Evolutionary conservation across 169 alveolate genomes (phyloP), one percentile per base, ranked within the genome.

Genomic region (Plasmodium cynomolgi): DNA sequence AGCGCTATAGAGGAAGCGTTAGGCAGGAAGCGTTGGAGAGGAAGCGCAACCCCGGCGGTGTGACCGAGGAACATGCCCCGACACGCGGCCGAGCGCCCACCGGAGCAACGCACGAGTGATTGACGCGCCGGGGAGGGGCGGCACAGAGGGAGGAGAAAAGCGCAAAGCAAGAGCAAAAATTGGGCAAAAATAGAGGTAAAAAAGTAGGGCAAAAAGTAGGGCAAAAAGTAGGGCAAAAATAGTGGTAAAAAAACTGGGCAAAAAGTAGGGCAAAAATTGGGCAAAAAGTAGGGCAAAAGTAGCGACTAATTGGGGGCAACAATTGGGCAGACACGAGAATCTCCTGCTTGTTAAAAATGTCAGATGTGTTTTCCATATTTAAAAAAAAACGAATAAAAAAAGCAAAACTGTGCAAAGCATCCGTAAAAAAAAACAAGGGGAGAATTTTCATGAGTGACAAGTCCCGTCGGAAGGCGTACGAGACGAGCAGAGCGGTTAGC

Each of bases 281-380:
- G 62, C 13, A 15, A 2, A 15, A 50, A 50, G 2, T 50, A n/a
- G 62, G 62, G 20, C 62, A 9, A n/a, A n/a, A n/a, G n/a, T 0
- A 41, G 47, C 47, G 47, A 44, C 9, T 41, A 41, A 41, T 0
- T 41, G 0, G 3, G 3, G 56, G 3, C n/a, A 0, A 44, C 0
- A 44, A 1, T 44, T 13, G 1, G 62, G 62, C 20, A 1, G 62
- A 3, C 62, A 3, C 62, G 62, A 50, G 62, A 1, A 50, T 50
- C 62, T 3, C 15, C 8, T 9, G 62, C 62, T 50, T 50, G 7
- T 15, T 44, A 50, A 90, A 90, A 71, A 90, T 90, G 94, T 80
- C 94, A 90, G 94, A 90, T 80, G 94, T 90, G 26, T 90, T 90
- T 81, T 90, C 94, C 39, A 90, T 90, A 20, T 90, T 90, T 90